Base-by-base conservation (phyloP, 2,329 filamentous ascomycete species). In the Bimuria novae-zelandiae region DNA sequence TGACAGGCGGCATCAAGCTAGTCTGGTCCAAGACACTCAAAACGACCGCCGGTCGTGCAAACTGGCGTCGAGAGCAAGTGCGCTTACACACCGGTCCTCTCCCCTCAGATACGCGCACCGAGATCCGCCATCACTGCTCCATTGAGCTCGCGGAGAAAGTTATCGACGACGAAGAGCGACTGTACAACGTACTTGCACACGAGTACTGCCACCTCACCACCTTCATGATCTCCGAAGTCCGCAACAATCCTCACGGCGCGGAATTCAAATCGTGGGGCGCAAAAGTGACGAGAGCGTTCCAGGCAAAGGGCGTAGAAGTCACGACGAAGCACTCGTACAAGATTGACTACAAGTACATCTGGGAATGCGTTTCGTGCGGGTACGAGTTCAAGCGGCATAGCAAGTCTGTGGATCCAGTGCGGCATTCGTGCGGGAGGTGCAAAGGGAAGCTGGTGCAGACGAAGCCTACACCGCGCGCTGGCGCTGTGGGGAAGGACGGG, bases 121-220 rank as follows among this genome's bases (percentile, higher is more conserved):
- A 64, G n/a, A 72, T 75, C 51, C 74, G 72, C 22, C 85, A 93
- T 70, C 75, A 84, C 63, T 91, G 90, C 8, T 85, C 81, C 14
- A 96, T 97, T 66, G 92, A 97, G 70, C 84, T 97, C 2, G 90
- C 92, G 0, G 86, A 90, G 49, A 96, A 95, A 71, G 87, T 97
- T 41, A 92, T 97, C 56, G 86, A 91, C 68, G 83, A 88, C 65
- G 84, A 58, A 61, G 75, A 88, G 52, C 85, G 90, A 3, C 82
- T 97, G 1, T 81, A 94, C 58, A 97, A 97, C 72, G 92, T 94
- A 0, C 77, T 97, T n/a, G 91, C 93, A 0, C 94, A 99, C 71
- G 94, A 99, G 66, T 97, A 94, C 77, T 97, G 94, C 72, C 94
- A 99, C 69, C 78, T 97, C 1, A 88, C 90, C 37, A 96, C 92